Evolutionary conservation across 129 eudicot species (phyloP), one percentile per base, ranked within the genome.

Genomic region (Flaveria sonorensis): DNA sequence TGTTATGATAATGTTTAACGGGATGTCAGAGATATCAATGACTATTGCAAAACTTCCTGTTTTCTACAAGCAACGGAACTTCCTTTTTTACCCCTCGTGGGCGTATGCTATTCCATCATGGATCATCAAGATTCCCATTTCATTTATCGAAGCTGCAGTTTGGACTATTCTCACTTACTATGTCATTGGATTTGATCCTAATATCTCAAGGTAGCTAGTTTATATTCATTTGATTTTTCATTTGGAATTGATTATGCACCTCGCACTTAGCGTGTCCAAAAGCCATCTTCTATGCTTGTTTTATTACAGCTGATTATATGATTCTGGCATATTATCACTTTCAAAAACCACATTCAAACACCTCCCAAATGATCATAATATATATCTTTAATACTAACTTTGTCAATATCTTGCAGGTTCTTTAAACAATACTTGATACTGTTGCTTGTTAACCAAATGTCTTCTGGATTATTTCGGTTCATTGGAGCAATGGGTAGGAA

Each of bases 1-100:
- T 28, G 47, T 65, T 18, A 56, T 75, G 71, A 39, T 86, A 40
- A 81, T 87, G 93, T 89, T 87, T 63, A 88, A 86, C 24, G 96
- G 97, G 13, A 74, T 87, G 85, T 65, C 96, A 8, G 97, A 92
- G 85, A 45, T 92, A 50, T 72, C 96, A 70, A 84, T 92, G 93
- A 92, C 93, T 3, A 92, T 89, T 43, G 79, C 77, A 20, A 92
- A 88, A 77, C 96, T 89, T 82, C 96, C 97, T 0, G 91, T 88
- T 21, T 92, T 86, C 42, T 92, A 82, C 74, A 92, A 92, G 79
- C 97, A 92, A 77, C 78, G 97, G 23, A 88, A 92, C 78, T 88
- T 84, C 74, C 92, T 86, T 4, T 92, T 92, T 50, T 92, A 64
- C 59, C 97, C 97, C 13, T 21, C 93, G 3, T 92, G 96, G 96